Percentiles rank a stretch among this genome's conserved stretches.
These are phyloP conservation scores for Magnaporthiopsis incrustans DNA, from an alignment of 2,329 filamentous ascomycete species.

Conservation along the genomic window DNA sequence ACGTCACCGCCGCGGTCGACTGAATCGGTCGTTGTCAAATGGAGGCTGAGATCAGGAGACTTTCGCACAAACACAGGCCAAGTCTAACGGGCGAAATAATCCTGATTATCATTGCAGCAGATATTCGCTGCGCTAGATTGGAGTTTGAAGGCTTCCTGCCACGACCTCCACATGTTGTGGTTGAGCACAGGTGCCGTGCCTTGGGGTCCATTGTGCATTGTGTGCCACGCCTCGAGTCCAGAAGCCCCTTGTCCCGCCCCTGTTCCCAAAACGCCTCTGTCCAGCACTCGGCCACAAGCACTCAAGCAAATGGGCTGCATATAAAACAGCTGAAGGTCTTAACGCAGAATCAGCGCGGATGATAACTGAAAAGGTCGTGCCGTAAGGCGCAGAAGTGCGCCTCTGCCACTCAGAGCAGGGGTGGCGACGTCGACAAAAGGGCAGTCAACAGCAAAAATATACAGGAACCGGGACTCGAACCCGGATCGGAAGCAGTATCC, in stretches of 20 bases:
- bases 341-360: neutral
- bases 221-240: neutral
- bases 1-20: neutral
- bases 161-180: too few relatives aligned
- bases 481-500: neutral
- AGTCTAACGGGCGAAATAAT: too few relatives aligned
- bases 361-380: neutral
- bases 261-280: neutral
- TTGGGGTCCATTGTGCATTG: neutral
- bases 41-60: neutral
- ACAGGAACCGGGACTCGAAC: neutral
- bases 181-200: neutral
- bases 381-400: too few relatives aligned
- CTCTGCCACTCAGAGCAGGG: too few relatives aligned
- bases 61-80: too few relatives aligned
- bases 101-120: neutral
- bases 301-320: neutral
- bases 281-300: too few relatives aligned
- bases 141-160: neutral
- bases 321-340: neutral
- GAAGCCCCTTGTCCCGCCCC: neutral
- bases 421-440: too few relatives aligned
- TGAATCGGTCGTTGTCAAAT: neutral
- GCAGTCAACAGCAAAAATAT: neutral
- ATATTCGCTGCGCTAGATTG: neutral